A percentile compares a stretch with the other conserved stretches of the same genome.
Evolutionary conservation across 164 flowering plant species (phyloP).

Genomic region (Euptelea pleiosperma): DNA sequence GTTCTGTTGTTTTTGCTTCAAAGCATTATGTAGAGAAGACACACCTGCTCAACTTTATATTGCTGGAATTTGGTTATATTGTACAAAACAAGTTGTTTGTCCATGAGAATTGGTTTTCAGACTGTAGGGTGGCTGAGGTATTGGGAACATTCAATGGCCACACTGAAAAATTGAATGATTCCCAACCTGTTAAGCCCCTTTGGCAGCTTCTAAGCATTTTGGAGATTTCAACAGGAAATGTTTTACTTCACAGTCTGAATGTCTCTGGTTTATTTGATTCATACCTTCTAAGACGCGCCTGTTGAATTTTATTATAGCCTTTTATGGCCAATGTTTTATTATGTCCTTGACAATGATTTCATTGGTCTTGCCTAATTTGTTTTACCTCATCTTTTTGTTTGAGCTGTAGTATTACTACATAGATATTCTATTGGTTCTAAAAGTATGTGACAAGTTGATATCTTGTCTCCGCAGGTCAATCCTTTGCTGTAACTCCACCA

Average conservation of each 20-base stretch:
- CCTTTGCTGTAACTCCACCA: slow-evolving; percentile 46
- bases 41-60: slow-evolving; percentile 57
- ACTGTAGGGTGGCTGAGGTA: slow-evolving; percentile 75
- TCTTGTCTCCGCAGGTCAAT: slow-evolving; percentile 37
- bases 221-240: slow-evolving; percentile 60
- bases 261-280: slow-evolving; percentile 57
- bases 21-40: slow-evolving; percentile 83
- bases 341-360: slow-evolving; percentile 1
- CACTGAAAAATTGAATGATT: slow-evolving; percentile 68
- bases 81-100: slow-evolving; percentile 60
- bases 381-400: slow-evolving; percentile 4
- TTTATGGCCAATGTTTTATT: not conserved
- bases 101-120: slow-evolving; percentile 50
- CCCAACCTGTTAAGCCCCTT: slow-evolving; percentile 51
- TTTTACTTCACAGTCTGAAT: slow-evolving; percentile 82
- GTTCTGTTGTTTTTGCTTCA: slow-evolving; percentile 93
- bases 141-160: slow-evolving; percentile 74
- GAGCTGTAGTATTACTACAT: slow-evolving; percentile 4
- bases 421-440: slow-evolving; percentile 3
- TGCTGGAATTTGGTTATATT: slow-evolving; percentile 62
- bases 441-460: slow-evolving; percentile 28
- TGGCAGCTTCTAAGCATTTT: slow-evolving; percentile 53
- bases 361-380: not conserved
- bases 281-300: slow-evolving; percentile 31
- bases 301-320: slow-evolving; percentile 9